phyloP scores from a whole-genome alignment of 768 basidiomycete species.

The Amanita polypyramis region DNA sequence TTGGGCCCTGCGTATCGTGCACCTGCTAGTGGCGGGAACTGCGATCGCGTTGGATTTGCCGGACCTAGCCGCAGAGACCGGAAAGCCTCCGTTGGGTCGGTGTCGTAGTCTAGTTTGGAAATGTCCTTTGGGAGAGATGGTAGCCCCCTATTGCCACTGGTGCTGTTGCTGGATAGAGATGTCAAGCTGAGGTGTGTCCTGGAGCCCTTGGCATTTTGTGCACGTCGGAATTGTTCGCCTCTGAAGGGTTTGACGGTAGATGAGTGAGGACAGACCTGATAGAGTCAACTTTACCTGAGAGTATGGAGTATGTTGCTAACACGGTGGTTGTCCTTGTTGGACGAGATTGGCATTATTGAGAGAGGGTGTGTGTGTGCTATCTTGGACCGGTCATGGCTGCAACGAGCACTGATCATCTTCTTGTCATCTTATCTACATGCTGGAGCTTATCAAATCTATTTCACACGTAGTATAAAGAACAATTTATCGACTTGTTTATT shows the following conservation, averaged over 20 bases:
- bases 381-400: too few species aligned
- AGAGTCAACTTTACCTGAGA: constrained; percentile 28
- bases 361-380: too few species aligned
- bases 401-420: too few species aligned
- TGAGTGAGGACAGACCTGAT: background rate
- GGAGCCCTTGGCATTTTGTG: constrained; percentile 41
- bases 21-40: constrained; percentile 1
- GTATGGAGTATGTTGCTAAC: constrained; percentile 43
- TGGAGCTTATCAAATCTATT: too few species aligned
- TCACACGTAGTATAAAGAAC: too few species aligned
- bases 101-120: constrained; percentile 19
- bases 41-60: background rate
- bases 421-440: too few species aligned
- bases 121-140: constrained; percentile 37
- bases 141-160: constrained; percentile 23
- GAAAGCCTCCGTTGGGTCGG: constrained; percentile 2
- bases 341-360: background rate
- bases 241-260: constrained; percentile 19
- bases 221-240: constrained; percentile 63
- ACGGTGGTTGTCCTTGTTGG: constrained; percentile 9
- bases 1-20: constrained; percentile 33
- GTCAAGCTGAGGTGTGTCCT: constrained; percentile 19
- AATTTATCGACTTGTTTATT: too few species aligned
- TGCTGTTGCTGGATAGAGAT: constrained; percentile 17
- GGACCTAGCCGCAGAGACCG: background rate